A percentile compares a stretch with the other conserved stretches of the same genome.
Conservation (phyloP, 116 monocot species). For the Papilionanthe hybrid region DNA sequence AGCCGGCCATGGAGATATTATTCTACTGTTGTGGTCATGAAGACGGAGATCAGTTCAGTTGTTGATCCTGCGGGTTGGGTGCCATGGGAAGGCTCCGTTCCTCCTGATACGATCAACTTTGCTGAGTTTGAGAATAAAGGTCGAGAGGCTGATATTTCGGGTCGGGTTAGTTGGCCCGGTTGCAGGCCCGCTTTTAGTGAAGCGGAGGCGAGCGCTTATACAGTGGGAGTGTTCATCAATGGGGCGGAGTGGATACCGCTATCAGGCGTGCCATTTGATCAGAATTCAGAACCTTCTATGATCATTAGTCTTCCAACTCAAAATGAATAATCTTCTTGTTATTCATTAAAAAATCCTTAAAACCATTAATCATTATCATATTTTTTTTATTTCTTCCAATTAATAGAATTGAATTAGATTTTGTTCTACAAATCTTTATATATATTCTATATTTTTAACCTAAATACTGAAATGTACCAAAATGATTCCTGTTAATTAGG, state of each 20-base stretch:
- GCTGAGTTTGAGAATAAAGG: constrained; percentile 71
- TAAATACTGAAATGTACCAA: too few relatives aligned
- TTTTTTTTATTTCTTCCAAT: too few relatives aligned
- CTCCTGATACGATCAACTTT: constrained; percentile 47
- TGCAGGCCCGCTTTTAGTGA: neutral
- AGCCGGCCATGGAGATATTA: constrained; percentile 63
- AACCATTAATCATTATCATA: too few relatives aligned
- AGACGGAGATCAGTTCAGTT: constrained; percentile 31
- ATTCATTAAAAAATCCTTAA: too few relatives aligned
- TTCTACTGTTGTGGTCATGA: constrained; percentile 48
- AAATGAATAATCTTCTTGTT: too few relatives aligned
- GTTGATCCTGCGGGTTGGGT: constrained; percentile 53
- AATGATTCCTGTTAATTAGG: too few relatives aligned
- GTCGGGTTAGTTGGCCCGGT: constrained; percentile 61
- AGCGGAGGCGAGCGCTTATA: neutral
- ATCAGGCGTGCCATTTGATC: neutral
- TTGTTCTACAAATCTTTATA: too few relatives aligned
- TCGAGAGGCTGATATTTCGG: constrained; percentile 25
- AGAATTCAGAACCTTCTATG: neutral
- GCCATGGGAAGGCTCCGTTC: constrained; percentile 39
- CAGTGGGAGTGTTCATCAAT: neutral
- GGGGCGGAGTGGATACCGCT: neutral
- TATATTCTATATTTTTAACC: too few relatives aligned
- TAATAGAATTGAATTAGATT: too few relatives aligned
- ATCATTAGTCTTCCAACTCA: too few relatives aligned